Evolutionary conservation across 768 basidiomycete species (phyloP), one percentile per base, ranked within the genome.

Genomic region (Hygrophorus pudorinus): DNA sequence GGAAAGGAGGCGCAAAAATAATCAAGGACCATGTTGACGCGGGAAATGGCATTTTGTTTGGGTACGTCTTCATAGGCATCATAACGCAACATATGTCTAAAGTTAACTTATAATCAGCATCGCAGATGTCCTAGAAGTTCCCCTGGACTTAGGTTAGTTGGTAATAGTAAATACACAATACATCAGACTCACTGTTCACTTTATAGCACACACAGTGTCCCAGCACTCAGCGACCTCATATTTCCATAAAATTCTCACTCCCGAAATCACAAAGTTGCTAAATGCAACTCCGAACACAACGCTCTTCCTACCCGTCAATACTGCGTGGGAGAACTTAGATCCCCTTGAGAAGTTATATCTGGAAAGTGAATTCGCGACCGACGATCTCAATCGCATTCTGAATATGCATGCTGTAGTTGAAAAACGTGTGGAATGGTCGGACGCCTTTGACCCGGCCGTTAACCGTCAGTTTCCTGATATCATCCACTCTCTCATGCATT

Each of bases 221-320:
- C 64, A 72, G 18, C 75, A 80, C 48, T 59, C 76, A 5, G 71
- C 76, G 0, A 59, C 89, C 27, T 79, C 84, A 7, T 90, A 86
- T 61, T 80, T 96, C 52, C 64, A 73, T 55, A 79, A 72, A 48
- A 73, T 97, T 41, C 65, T 90, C 30, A 82, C 79, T 3, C 60
- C 76, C 0, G 73, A 77, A 39, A 72, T 83, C 30, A 55, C 67
- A 37, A 56, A 64, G 14, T 62, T 76, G 29, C 69, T 96, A 33
- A 81, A 82, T 44, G 68, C 67, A 35, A 79, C 82, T 0, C 64
- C 85, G 4, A 78, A 81, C 55, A 63, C 94, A 36, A 96, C 96
- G 0, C 52, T 98, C 21, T 99, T 99, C 59, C 75, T 94, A 5
- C 94, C 96, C 1, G 70, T 84, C 18, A 75, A 96, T 58, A 63